phyloP scores from a whole-genome alignment of 306 rosid species.

The Calophaca sinica region DNA sequence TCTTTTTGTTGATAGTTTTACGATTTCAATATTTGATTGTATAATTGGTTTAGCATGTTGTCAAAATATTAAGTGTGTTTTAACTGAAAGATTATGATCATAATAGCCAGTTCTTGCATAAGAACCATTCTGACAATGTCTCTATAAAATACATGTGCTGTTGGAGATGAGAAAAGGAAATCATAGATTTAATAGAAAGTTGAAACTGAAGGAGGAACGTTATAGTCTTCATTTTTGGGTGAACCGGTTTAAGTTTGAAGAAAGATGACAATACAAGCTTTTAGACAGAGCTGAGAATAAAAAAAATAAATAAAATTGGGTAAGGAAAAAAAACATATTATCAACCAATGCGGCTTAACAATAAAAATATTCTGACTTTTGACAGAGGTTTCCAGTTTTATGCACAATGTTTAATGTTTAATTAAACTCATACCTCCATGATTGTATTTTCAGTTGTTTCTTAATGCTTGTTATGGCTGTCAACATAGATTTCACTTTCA shows the following conservation, averaged over 20 bases:
- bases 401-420: background rate
- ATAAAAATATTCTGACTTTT: constrained; percentile 22
- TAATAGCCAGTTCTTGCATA: background rate
- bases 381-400: constrained; percentile 16
- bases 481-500: constrained; percentile 15
- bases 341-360: constrained; percentile 14
- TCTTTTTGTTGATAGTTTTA: constrained; percentile 4
- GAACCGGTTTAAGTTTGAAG: constrained; percentile 5
- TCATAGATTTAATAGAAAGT: constrained; percentile 3
- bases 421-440: background rate
- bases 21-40: constrained; percentile 28
- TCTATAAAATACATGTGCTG: background rate
- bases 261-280: too few relatives aligned
- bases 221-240: background rate
- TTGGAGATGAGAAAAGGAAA: constrained; percentile 2
- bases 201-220: constrained; percentile 32
- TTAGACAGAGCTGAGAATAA: too few relatives aligned
- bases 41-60: constrained; percentile 6
- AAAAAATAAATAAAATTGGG: too few relatives aligned
- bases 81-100: background rate
- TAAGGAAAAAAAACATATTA: background rate
- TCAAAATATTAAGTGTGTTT: constrained; percentile 25
- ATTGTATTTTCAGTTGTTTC: background rate
- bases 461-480: constrained; percentile 21
- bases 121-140: background rate